phyloP scores from a whole-genome alignment of 2,329 filamentous ascomycete species.

The Botrytis aclada region DNA sequence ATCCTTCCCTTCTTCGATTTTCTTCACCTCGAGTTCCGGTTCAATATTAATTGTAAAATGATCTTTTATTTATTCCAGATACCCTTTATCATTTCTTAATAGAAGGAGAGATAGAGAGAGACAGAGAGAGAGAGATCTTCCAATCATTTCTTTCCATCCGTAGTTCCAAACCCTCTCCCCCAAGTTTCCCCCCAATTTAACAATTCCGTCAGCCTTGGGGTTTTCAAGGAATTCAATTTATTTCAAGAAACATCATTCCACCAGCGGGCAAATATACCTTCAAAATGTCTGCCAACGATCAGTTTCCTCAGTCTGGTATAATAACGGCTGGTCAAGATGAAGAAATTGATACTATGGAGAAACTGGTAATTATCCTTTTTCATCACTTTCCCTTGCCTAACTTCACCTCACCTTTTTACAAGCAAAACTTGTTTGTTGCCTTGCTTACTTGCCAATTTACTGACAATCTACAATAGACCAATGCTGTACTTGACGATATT shows the following conservation, averaged over 20 bases:
- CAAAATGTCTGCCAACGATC: constrained; percentile 34
- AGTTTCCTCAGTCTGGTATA: constrained; percentile 44
- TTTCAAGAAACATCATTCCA: background rate
- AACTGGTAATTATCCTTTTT: constrained; percentile 49
- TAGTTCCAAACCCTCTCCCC: background rate
- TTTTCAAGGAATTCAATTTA: background rate
- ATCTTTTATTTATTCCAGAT: background rate
- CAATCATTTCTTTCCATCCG: background rate
- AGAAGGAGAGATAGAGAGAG: background rate
- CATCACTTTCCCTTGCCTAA: constrained; percentile 17
- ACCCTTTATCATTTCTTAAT: constrained; percentile 2
- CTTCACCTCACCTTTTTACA: background rate
- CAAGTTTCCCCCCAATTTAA: background rate
- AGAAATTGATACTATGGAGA: constrained; percentile 48
- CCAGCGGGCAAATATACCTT: background rate
- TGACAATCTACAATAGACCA: constrained; percentile 45
- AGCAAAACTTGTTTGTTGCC: constrained; percentile 17
- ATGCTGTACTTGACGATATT: constrained; percentile 68
- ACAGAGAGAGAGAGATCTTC: background rate
- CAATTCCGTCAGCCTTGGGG: constrained; percentile 6
- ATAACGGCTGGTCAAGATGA: constrained; percentile 48
- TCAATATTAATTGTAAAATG: background rate
- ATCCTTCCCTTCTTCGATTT: background rate
- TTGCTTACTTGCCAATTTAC: constrained; percentile 18
- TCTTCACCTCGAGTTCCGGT: background rate